Evolutionary conservation across 306 rosid genomes (phyloP), one percentile per base, ranked within the genome.

Genomic region (Pterocarpus macrocarpus): DNA sequence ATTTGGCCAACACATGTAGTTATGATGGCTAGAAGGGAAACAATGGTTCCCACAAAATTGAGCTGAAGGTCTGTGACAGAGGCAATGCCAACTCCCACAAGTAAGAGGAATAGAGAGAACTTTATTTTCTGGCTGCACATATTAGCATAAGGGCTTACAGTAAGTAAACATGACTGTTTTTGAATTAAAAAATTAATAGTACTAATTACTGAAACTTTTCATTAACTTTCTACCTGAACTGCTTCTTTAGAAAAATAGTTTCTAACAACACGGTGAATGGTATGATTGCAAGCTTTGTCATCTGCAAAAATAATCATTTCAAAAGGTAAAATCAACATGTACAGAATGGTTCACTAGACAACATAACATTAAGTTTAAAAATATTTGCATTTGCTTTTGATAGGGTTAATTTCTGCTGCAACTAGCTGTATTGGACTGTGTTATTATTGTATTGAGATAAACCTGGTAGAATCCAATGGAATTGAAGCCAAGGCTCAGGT

Each of bases 391-490:
- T 22, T 22, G 28, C 28, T 22, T 0, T 22, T 22, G 28, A 22
- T 22, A 22, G 28, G 28, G 28, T 22, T 22, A 22, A 22, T 22
- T 22, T 22, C 28, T 22, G 28, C 28, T 22, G 28, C 28, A 22
- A 22, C 28, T 22, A 22, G 28, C 28, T 22, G 28, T 10, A 69
- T 36, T 57, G 56, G 66, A 43, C 0, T 53, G 35, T 35, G 35
- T 30, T 12, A 47, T 15, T 32, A 76, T 39, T 16, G 32, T 44
- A 22, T 49, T 15, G 78, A 63, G 71, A 53, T 36, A 6, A 84
- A 94, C 99, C 99, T 95, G 99, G 83, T 95, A 95, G 91, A 95
- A 95, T 38, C 99, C 98, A 73, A 95, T 90, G 76, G 98, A 95
- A 80, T 95, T 95, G 83, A 95, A 95, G 55, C 99, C 99, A 64